Percentiles rank a stretch among this genome's conserved stretches.
phyloP scores from a whole-genome alignment of 2,329 filamentous ascomycete species.

The Hypocreales sp. region DNA sequence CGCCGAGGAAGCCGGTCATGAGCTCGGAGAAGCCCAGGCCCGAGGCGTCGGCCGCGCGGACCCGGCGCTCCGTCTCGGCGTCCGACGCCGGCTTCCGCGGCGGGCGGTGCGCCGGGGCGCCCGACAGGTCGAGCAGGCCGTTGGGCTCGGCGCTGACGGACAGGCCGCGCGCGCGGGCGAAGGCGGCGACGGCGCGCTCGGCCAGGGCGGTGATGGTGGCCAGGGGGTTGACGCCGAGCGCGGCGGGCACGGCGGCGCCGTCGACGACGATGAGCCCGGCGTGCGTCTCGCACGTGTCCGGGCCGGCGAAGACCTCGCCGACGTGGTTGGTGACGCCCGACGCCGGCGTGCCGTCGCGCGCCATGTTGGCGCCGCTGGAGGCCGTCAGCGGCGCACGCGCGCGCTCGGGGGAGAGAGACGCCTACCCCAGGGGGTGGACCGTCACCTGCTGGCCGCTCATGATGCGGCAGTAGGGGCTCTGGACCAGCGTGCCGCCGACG shows the following conservation, averaged over 20 bases:
- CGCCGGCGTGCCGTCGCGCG: conserved; percentile 36
- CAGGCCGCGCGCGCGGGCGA: conserved; percentile 24
- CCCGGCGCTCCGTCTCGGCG: background rate
- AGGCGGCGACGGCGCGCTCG: conserved; percentile 42
- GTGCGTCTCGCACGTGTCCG: conserved; percentile 31
- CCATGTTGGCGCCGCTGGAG: conserved; percentile 45
- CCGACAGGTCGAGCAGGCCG: conserved; percentile 37
- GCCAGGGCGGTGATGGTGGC: conserved; percentile 56
- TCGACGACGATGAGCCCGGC: conserved; percentile 46
- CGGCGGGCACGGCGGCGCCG: conserved; percentile 42
- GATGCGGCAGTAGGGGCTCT: conserved; percentile 40
- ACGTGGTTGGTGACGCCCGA: conserved; percentile 45
- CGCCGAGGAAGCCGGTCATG: conserved; percentile 46
- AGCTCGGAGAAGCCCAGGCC: conserved; percentile 47
- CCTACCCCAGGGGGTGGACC: conserved; percentile 44
- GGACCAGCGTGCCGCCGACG: conserved; percentile 44
- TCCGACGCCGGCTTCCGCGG: too few relatives aligned
- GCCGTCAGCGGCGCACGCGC: background rate
- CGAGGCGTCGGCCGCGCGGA: background rate
- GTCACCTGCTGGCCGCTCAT: conserved; percentile 43
- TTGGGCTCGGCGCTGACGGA: conserved; percentile 29
- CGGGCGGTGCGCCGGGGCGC: conserved; percentile 26
- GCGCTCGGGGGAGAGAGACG: too few relatives aligned
- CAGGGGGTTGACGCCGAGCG: conserved; percentile 50
- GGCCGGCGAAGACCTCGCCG: conserved; percentile 42